Evolutionary conservation across 2,329 filamentous ascomycete species (phyloP), one percentile per base, ranked within the genome.

Genomic region (Calonectria pseudoreteaudii): DNA sequence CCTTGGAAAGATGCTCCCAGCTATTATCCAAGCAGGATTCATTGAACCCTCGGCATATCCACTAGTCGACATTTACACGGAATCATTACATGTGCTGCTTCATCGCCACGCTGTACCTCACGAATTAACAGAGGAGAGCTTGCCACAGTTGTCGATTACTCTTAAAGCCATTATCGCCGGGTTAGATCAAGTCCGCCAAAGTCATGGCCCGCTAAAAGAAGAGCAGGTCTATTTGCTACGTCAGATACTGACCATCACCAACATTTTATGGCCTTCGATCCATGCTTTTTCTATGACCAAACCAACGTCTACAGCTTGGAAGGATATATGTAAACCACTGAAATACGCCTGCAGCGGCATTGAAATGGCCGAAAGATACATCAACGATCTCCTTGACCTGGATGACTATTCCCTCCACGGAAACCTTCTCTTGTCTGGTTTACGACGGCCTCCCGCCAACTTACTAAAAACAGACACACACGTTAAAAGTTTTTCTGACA

Each of bases 1-100:
- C 70, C 68, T 91, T 34, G 82, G 83, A 34, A 87, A 85, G 64
- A 91, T 92, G 88, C 76, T 92, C 3, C 90, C 90, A 0, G 87
- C 89, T n/a, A 84, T 89, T 6, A 80, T 91, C 16, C 83, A 79
- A 56, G 85, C 87, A 1, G 83, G 84, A 0, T 77, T 83, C 14
- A 75, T 79, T 10, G 81, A 80, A 14, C 79, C 78, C 4, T 80
- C 85, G 16, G 85, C 85, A 0, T 91, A 87, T 82, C 83, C 88
- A 18, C 79, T 92, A 60, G 76, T 91, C 9, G 86, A 90, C 53
- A 84, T 90, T 23, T 91, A 91, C 75, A 81, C 83, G 28, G 83
- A 84, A 34, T 88, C 88, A 2, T 72, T 90, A 11, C 80, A 82
- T 34, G 76, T 79, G 16, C 77, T 85, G 4, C 79, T 90, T 23